Conservation (phyloP, 257 asterid species). For the Primulina tabacum region DNA sequence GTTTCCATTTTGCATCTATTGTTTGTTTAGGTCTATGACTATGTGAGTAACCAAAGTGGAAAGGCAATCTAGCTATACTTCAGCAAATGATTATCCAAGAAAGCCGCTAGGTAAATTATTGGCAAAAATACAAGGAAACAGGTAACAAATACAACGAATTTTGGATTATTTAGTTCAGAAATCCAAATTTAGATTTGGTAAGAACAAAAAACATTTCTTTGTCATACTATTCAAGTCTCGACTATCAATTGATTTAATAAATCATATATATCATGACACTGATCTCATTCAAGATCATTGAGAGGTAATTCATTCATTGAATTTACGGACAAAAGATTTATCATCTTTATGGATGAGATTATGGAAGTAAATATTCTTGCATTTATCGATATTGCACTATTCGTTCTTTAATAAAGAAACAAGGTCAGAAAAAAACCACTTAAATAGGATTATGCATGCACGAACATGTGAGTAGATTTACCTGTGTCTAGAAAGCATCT, state of each 20-base stretch:
- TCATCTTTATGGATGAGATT: not conserved
- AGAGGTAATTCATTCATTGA: not conserved
- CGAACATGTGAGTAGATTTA: not conserved
- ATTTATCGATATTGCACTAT: not conserved
- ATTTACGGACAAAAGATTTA: no score
- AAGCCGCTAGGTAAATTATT: not conserved
- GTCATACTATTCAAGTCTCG: no score
- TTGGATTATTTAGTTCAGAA: not conserved
- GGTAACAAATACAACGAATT: not conserved
- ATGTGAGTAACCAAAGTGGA: not conserved
- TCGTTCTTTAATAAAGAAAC: not conserved
- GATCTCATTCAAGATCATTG: not conserved
- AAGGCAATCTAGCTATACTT: not conserved
- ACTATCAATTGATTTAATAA: no score
- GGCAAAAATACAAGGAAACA: not conserved
- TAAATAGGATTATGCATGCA: not conserved
- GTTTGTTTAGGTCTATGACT: not conserved
- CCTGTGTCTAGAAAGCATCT: slow-evolving; percentile 64
- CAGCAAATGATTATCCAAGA: not conserved
- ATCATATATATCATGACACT: not conserved
- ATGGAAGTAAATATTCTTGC: not conserved
- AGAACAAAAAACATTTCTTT: not conserved
- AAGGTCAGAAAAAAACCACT: not conserved
- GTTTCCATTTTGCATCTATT: not conserved
- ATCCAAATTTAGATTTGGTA: slow-evolving; percentile 1